Percentiles rank a stretch among this genome's conserved stretches.
These are phyloP conservation scores for Lyophyllum atratum DNA, from an alignment of 768 basidiomycete species.

Conservation along the genomic window DNA sequence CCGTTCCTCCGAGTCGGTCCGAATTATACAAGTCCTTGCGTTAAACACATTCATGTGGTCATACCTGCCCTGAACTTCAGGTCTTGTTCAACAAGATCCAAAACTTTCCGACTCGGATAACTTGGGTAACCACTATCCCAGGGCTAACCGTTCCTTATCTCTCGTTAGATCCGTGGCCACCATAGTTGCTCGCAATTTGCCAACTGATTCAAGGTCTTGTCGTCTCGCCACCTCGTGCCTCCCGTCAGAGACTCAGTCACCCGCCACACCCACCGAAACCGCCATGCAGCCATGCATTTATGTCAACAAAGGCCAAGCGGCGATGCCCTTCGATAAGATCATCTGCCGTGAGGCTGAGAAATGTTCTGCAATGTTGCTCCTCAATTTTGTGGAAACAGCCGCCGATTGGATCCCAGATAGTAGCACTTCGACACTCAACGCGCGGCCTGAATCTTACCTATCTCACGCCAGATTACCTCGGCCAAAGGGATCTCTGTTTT, in stretches of 20 bases:
- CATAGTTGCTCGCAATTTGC: not conserved
- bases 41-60: not conserved
- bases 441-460: not conserved
- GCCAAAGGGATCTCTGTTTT: not conserved
- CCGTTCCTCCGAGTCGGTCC: not conserved
- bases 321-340: constrained; percentile 8
- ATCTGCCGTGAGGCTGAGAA: not conserved
- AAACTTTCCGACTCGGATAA: not conserved
- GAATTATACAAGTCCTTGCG: not conserved
- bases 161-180: not conserved
- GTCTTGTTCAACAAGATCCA: not conserved
- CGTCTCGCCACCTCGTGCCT: not conserved
- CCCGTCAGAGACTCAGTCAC: not conserved
- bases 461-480: not conserved
- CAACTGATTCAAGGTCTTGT: not conserved
- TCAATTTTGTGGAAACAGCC: constrained; percentile 3
- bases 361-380: not conserved
- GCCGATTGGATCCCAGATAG: not conserved
- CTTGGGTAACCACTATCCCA: too few species aligned
- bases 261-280: not conserved
- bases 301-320: not conserved
- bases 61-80: not conserved
- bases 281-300: constrained; percentile 1
- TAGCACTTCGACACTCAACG: not conserved
- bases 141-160: not conserved